Conservation (phyloP, 2,329 filamentous ascomycete genomes). For the Sporothrix schenckii region DNA sequence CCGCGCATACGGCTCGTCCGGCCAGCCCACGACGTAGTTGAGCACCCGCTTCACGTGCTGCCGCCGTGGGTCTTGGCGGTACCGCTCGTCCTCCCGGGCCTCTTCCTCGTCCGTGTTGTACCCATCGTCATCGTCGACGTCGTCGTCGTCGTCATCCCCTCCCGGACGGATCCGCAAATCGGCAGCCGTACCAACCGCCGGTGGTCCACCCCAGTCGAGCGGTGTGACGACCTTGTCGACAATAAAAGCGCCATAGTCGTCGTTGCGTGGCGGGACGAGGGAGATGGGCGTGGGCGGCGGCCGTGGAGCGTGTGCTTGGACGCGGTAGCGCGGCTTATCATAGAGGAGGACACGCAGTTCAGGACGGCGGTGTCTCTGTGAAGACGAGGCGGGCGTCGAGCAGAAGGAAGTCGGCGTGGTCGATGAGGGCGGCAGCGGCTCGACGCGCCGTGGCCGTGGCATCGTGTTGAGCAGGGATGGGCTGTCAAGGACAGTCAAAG, state of each 20-base stretch:
- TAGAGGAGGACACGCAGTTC: constrained; percentile 43
- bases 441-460: constrained; percentile 26
- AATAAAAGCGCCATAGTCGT: constrained; percentile 57
- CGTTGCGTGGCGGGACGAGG: constrained; percentile 56
- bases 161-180: neutral
- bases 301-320: constrained; percentile 51
- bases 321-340: constrained; percentile 48
- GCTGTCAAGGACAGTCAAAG: no score
- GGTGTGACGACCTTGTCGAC: constrained; percentile 56
- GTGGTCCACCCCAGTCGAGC: constrained; percentile 31
- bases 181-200: neutral
- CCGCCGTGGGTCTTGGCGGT: constrained; percentile 37
- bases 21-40: constrained; percentile 60
- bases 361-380: neutral
- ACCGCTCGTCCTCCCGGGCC: constrained; percentile 10
- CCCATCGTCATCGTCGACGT: neutral
- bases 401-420: neutral
- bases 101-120: constrained; percentile 29
- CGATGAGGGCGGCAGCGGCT: neutral
- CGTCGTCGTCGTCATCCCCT: neutral
- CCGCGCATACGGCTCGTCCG: constrained; percentile 53
- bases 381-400: neutral
- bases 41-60: constrained; percentile 47
- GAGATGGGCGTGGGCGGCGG: constrained; percentile 45
- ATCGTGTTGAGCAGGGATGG: neutral